Evolutionary conservation across 2,329 filamentous ascomycete species (phyloP), one percentile per base, ranked within the genome.

Genomic region (Fusarium succisae): DNA sequence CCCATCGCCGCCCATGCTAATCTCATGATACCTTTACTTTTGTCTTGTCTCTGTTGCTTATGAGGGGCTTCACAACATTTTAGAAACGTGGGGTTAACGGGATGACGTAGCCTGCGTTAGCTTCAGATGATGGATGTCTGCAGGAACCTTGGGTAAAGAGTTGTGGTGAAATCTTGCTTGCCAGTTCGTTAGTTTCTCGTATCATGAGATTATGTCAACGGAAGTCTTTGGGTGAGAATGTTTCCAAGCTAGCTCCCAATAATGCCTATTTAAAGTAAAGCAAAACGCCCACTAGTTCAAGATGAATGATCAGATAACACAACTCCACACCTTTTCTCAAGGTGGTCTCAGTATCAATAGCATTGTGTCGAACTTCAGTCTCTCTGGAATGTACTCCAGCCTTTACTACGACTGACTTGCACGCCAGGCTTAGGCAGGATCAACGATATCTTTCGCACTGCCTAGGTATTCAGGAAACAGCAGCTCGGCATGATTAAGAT

Each of bases 61-160:
- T 18, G 35, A 41, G 51, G 20, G 39, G 28, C 28, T 60, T 32
- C 28, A 26, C 28, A 41, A 18, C 48, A 28, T 45, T 48, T 14
- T 24, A 17, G 17, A 47, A 54, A 59, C 60, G 26, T 45, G 53
- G 56, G 26, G 39, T 63, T 30, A 17, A 32, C 55, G 70, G 69
- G 64, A 73, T 72, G 70, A 72, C 70, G 63, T 72, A 72, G 64
- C 44, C 26, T 65, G 58, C 63, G 22, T 35, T 69, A 72, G 58
- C 58, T 65, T 41, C 54, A 28, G 43, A 18, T 22, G 39, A 30
- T 39, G n/a, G 47, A 22, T 38, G 48, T 48, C n/a, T 48, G 41
- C 24, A n/a, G 41, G 26, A 20, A 37, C 41, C 28, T 32, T 37
- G 37, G 37, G 28, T 30, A 26, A 10, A 45, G 30, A 45, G 32